phyloP scores from a whole-genome alignment of 2,329 filamentous ascomycete species.

The Scedosporium aurantiacum region DNA sequence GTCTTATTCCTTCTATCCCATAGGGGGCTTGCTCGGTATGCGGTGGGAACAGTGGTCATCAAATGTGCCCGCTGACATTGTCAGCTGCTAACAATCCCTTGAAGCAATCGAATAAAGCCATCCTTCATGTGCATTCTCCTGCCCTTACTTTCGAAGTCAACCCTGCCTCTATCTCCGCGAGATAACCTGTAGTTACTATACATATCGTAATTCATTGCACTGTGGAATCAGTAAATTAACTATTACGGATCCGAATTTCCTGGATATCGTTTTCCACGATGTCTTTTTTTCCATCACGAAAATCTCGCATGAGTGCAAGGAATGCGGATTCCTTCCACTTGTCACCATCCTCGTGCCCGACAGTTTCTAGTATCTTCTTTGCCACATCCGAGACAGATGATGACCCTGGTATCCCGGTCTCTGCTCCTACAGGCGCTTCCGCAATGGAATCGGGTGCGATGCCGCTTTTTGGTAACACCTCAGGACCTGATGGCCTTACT shows the following conservation, averaged over 20 bases:
- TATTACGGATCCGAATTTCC: conserved; percentile 12
- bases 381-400: conserved; percentile 30
- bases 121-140: too few relatives aligned
- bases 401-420: neutral
- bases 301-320: conserved; percentile 32
- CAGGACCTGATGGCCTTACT: neutral
- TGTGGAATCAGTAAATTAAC: neutral
- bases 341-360: conserved; percentile 31
- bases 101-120: too few relatives aligned
- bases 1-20: too few relatives aligned
- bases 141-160: too few relatives aligned
- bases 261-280: conserved; percentile 30
- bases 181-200: too few relatives aligned
- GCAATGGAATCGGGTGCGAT: neutral
- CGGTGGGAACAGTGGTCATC: too few relatives aligned
- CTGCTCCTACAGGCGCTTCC: neutral
- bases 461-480: neutral
- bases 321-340: conserved; percentile 37
- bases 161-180: too few relatives aligned
- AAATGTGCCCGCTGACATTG: too few relatives aligned
- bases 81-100: too few relatives aligned
- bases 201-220: too few relatives aligned
- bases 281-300: conserved; percentile 32
- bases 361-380: conserved; percentile 29
- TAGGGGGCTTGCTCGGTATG: too few relatives aligned